Evolutionary conservation across 176 grass and related monocot genomes (phyloP), one percentile per base, ranked within the genome.

Genomic region (Musa troglodytarum): DNA sequence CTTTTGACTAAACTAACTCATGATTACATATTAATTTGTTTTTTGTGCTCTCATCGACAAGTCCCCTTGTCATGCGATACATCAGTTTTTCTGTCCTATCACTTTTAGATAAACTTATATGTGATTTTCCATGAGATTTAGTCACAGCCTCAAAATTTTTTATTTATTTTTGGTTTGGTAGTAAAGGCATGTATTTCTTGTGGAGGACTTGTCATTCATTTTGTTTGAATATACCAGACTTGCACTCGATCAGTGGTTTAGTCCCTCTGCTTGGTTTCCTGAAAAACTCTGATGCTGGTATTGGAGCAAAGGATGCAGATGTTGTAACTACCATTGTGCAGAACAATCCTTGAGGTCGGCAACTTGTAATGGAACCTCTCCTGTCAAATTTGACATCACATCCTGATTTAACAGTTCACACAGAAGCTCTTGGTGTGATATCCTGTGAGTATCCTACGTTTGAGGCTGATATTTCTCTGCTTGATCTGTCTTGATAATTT

Each of bases 311-410:
- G 75, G 87, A 87, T 71, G 89, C 93, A 76, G 87, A 96, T 78
- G 93, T 90, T 75, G 79, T 96, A 74, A 90, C 89, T 67, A 96
- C 93, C 19, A 79, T 96, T 81, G 93, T 96, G 73, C 93, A 92
- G 69, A 96, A 92, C 81, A 96, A 96, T 88, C 87, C 87, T 21
- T 86, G 78, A 21, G 92, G 93, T 53, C 93, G 90, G 86, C 78
- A 92, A 76, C 85, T 84, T 79, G 89, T 96, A 28, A 92, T 92
- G 93, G 93, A 92, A 86, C 93, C 93, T 26, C 82, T 96, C 8
- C 68, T 96, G 68, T 84, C 78, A 22, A 96, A 96, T 82, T 96
- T 96, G 67, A 85, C 76, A 67, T 92, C 86, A 74, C 90, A 96
- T 85, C 85, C 90, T 73, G 90, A 88, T 77, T 76, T 88, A 76